Conservation (phyloP, 2,329 filamentous ascomycete genomes). For the Magnaporthiopsis incrustans region DNA sequence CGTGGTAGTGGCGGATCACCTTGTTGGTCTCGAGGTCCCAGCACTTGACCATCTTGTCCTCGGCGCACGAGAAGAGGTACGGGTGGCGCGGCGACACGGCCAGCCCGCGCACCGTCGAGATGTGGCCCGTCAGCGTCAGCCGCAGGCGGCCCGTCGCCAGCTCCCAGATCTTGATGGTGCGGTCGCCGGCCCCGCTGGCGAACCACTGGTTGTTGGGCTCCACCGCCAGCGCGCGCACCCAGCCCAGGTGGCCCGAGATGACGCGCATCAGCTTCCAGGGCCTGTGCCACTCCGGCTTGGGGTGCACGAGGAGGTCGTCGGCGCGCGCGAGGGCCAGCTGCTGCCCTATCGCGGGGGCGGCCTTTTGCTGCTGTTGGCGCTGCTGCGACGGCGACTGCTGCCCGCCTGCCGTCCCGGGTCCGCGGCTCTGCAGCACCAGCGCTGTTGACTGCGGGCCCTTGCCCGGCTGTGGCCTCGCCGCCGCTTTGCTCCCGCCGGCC, state of each 20-base stretch:
- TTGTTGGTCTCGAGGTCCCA: conserved; percentile 99
- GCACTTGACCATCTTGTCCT: conserved; percentile 99
- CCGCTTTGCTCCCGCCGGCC: conserved; percentile 14
- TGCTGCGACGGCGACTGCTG: conserved; percentile 8
- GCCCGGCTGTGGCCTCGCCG: conserved; percentile 10
- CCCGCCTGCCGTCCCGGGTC: conserved; percentile 16
- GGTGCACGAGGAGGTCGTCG: conserved; percentile 26
- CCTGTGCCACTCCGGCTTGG: conserved; percentile 89
- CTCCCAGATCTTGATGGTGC: conserved; percentile 99
- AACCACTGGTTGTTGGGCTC: conserved; percentile 98
- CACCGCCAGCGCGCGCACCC: conserved; percentile 83
- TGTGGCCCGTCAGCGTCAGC: conserved; percentile 86
- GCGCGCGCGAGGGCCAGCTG: conserved; percentile 24
- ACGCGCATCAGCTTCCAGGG: conserved; percentile 99
- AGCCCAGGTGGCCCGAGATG: conserved; percentile 91
- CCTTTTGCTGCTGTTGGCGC: conserved; percentile 2
- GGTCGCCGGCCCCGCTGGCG: conserved; percentile 86
- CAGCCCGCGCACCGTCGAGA: conserved; percentile 84
- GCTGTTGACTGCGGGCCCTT: conserved; percentile 24
- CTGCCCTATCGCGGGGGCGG: conserved; percentile 19
- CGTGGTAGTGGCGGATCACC: conserved; percentile 95
- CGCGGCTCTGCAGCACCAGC: conserved; percentile 26
- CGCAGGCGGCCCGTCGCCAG: conserved; percentile 77
- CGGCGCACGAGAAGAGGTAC: conserved; percentile 94
- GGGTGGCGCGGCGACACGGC: conserved; percentile 90